Evolutionary conservation across 1,139 yeast genomes (phyloP).

Genomic region (Saccharomyces hybrid): DNA sequence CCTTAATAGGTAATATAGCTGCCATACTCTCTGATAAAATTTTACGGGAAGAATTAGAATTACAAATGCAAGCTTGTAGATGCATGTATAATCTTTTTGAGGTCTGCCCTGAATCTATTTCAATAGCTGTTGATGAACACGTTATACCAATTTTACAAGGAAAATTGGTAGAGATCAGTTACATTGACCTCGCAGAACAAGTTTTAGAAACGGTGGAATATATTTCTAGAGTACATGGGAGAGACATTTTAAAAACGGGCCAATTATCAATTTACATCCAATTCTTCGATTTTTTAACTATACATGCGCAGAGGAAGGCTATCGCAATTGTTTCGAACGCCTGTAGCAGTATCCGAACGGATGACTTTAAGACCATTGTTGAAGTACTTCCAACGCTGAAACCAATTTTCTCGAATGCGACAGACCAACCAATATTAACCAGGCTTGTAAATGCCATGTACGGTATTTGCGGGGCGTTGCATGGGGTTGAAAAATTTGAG

Average conservation of each 20-base stretch:
- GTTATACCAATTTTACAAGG: constrained; percentile 61
- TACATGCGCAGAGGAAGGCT: constrained; percentile 84
- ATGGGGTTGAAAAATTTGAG: constrained; percentile 15
- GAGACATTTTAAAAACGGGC: constrained; percentile 47
- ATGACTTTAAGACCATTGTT: constrained; percentile 40
- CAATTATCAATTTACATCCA: constrained; percentile 63
- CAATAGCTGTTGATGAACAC: constrained; percentile 57
- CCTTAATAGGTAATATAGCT: constrained; percentile 50
- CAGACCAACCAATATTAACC: constrained; percentile 37
- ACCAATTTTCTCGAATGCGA: constrained; percentile 50
- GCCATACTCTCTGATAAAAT: constrained; percentile 51
- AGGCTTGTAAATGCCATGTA: constrained; percentile 21
- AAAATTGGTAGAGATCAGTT: constrained; percentile 67
- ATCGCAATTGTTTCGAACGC: constrained; percentile 71
- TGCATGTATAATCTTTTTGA: constrained; percentile 79
- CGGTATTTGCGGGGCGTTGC: constrained; percentile 23
- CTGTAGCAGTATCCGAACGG: constrained; percentile 43
- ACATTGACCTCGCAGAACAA: constrained; percentile 89
- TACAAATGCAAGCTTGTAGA: constrained; percentile 78
- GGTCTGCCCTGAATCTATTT: constrained; percentile 60
- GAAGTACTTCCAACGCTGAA: constrained; percentile 58
- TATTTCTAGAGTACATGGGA: constrained; percentile 51
- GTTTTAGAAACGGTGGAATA: constrained; percentile 71
- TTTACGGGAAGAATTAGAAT: constrained; percentile 61
- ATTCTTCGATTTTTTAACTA: constrained; percentile 80